Base-by-base conservation (phyloP, 805 yeast genomes). In the Candida fluviatilis region DNA sequence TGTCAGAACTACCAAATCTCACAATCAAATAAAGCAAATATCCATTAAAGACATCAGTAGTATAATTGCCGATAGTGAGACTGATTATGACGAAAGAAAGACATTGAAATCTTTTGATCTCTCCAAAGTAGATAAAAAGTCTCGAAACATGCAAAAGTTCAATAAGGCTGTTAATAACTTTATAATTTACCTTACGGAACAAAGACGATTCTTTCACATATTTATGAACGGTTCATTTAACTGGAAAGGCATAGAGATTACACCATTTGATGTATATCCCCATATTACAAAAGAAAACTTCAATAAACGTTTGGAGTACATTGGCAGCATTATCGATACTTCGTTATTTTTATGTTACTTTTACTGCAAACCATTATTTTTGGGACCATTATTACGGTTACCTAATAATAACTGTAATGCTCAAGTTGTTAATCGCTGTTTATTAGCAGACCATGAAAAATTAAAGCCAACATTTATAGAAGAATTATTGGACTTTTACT, bases 311-410 rank as follows among this genome's bases (percentile, higher is more conserved):
- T 41, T 67, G 26, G 48, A 49, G 4, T 53, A 56, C 16, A 49
- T 63, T 16, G 73, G 75, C 0, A 56, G 67, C 8, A 60, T 77
- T 33, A 75, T 93, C 2, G 99, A 91, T 52, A 84, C 95, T 0
- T 71, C 87, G 1, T 66, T 93, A 14, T 87, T 91, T 50, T 68
- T 77, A 36, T 77, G 93, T 42, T 91, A 93, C 54, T 66, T 79
- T 41, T 54, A 78, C n/a, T 76, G 77, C 21, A 77, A 78, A 38
- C 84, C 86, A 0, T 73, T 82, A 44, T 68, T 91, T 55, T 73
- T 91, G 11, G 95, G 91, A 0, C 93, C 98, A 0, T 73, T 91
- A 15, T 68, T 91, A 4, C 69, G 98, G 35, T 71, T 88, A 2
- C 72, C 73, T 0, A 75, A 77, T 18, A 93, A 90, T 56, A 66